Conservation (phyloP, 129 eudicot species). For the Escallonia herrerae region DNA sequence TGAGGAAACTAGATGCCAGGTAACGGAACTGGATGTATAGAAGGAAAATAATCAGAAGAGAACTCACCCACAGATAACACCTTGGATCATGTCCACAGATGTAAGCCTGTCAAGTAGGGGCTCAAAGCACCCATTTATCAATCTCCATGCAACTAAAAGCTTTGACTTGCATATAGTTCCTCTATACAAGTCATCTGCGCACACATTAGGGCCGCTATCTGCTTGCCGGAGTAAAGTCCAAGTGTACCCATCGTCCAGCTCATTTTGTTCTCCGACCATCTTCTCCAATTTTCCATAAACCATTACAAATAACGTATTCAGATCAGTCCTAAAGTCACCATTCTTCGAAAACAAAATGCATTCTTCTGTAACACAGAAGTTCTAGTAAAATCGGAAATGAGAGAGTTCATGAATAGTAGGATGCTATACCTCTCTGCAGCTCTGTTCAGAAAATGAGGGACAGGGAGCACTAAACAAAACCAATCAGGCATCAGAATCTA, state of each 20-base stretch:
- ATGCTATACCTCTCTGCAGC: conserved; percentile 42
- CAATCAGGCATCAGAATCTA: no score
- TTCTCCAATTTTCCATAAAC: conserved; percentile 35
- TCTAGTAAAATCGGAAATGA: not conserved
- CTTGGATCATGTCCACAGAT: conserved; percentile 29
- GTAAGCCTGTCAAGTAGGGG: conserved; percentile 58
- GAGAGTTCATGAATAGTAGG: not conserved
- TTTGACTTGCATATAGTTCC: conserved; percentile 41
- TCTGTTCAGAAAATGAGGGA: conserved; percentile 34
- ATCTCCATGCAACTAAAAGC: conserved; percentile 43
- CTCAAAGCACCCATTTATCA: conserved; percentile 47
- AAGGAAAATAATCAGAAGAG: not conserved
- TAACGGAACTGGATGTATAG: no score
- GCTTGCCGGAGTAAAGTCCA: conserved; percentile 48
- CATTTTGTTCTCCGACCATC: conserved; percentile 31
- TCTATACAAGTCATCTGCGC: conserved; percentile 13
- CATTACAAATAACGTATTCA: conserved; percentile 13
- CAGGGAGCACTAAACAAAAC: conserved; percentile 9
- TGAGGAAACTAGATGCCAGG: no score
- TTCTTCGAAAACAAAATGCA: not conserved
- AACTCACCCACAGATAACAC: conserved; percentile 58
- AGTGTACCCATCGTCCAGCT: conserved; percentile 31
- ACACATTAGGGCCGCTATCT: conserved; percentile 26
- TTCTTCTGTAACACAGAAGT: not conserved
- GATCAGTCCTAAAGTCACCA: not conserved